Conservation (phyloP, 257 asterid genomes). For the Scutellaria baicalensis region DNA sequence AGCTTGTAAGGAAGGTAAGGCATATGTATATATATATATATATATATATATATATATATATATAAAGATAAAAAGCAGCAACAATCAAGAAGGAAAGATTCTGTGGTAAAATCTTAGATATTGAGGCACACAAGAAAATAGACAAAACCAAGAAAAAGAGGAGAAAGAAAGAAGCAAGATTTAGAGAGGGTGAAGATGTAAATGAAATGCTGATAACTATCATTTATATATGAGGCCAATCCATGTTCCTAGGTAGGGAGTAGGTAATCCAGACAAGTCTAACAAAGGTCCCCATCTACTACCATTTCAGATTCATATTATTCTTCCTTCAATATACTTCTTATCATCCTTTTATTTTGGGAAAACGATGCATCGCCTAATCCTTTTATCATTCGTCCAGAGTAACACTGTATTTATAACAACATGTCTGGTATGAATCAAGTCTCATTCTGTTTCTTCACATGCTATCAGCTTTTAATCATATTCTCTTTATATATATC, state of each 20-base stretch:
- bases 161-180: background rate
- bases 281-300: background rate
- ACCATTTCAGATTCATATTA: background rate
- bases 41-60: conserved; percentile 1
- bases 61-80: conserved; percentile 15
- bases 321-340: background rate
- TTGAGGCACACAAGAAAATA: background rate
- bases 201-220: background rate
- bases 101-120: background rate
- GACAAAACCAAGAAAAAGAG: background rate
- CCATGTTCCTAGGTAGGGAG: background rate
- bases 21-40: background rate
- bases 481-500: too few relatives aligned
- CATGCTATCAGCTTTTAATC: background rate
- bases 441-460: background rate
- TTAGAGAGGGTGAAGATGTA: background rate
- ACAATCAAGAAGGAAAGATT: conserved; percentile 15
- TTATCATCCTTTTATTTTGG: background rate
- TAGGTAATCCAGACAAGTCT: conserved; percentile 3
- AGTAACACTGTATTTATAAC: too few relatives aligned
- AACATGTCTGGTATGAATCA: background rate
- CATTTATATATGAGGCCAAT: too few relatives aligned
- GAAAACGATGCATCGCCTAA: conserved; percentile 3
- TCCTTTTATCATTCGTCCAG: background rate
- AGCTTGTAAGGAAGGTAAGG: conserved; percentile 34